Percentiles rank a stretch among this genome's conserved stretches.
These are phyloP conservation scores for Dendrobium huoshanense DNA, from an alignment of 106 monocot species.

Conservation along the genomic window DNA sequence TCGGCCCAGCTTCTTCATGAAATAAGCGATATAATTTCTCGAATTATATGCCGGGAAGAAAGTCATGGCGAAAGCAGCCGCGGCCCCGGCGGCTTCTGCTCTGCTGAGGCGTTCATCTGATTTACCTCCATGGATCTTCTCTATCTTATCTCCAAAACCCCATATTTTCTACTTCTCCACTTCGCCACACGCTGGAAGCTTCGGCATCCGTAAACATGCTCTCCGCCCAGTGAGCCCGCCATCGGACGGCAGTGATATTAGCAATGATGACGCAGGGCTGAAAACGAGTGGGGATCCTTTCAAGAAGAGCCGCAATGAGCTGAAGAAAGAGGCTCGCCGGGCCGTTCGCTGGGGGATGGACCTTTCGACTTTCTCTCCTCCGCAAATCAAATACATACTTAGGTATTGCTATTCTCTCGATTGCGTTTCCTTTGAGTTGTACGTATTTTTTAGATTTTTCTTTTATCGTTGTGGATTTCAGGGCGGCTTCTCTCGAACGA, in stretches of 20 bases:
- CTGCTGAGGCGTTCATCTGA: not conserved
- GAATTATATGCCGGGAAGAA: slow-evolving; percentile 5
- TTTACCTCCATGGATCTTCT: not conserved
- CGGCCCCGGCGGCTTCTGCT: slow-evolving; percentile 7
- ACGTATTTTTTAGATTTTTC: not conserved
- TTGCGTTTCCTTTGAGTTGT: not conserved
- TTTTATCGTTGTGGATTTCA: slow-evolving; percentile 16
- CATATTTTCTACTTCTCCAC: slow-evolving; percentile 6
- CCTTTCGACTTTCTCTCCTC: slow-evolving; percentile 51
- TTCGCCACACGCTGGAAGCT: slow-evolving; percentile 3
- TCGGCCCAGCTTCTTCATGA: not conserved
- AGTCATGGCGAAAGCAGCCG: slow-evolving; percentile 11
- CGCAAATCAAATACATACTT: slow-evolving; percentile 72
- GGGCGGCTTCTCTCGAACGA: slow-evolving; percentile 59
- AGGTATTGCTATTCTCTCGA: slow-evolving; percentile 22
- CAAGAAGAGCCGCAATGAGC: slow-evolving; percentile 82
- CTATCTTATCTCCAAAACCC: slow-evolving; percentile 7
- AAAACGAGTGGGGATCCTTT: not conserved
- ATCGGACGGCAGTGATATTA: slow-evolving; percentile 3
- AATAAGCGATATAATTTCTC: not conserved
- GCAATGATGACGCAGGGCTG: not conserved
- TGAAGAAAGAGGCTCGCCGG: slow-evolving; percentile 81
- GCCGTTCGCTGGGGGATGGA: slow-evolving; percentile 90
- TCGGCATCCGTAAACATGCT: slow-evolving; percentile 6
- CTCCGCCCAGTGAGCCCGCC: slow-evolving; percentile 20